Conservation (phyloP, 2,329 filamentous ascomycete species). For the Alternaria metachromatica region DNA sequence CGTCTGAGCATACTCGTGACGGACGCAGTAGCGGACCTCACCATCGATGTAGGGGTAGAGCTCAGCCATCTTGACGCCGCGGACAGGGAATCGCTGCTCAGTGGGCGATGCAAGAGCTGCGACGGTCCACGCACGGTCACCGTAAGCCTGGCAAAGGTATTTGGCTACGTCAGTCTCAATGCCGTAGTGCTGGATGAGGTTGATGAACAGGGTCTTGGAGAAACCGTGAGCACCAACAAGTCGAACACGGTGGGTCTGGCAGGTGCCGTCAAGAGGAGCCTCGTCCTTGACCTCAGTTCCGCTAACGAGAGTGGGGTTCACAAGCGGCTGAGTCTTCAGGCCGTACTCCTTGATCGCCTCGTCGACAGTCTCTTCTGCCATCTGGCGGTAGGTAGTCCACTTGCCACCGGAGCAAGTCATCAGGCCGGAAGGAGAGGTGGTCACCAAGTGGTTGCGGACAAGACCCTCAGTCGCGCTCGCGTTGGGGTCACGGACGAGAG, state of each 20-base stretch:
- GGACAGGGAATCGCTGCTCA: slow-evolving; percentile 78
- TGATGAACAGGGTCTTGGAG: slow-evolving; percentile 92
- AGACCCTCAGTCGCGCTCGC: slow-evolving; percentile 85
- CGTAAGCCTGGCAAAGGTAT: slow-evolving; percentile 86
- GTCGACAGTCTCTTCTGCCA: slow-evolving; percentile 90
- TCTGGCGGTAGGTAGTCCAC: slow-evolving; percentile 92
- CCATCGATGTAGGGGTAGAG: slow-evolving; percentile 93
- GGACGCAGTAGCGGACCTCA: slow-evolving; percentile 85
- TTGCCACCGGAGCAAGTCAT: slow-evolving; percentile 88
- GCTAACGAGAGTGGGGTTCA: slow-evolving; percentile 70
- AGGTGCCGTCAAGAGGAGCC: slow-evolving; percentile 73
- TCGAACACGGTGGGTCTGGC: slow-evolving; percentile 83
- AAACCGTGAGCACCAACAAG: slow-evolving; percentile 85
- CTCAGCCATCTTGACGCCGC: slow-evolving; percentile 78
- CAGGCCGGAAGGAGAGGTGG: slow-evolving; percentile 78
- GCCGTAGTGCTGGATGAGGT: slow-evolving; percentile 90
- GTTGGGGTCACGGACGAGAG: slow-evolving; percentile 84
- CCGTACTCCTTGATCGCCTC: slow-evolving; percentile 74
- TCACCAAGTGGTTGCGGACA: slow-evolving; percentile 84
- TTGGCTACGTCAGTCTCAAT: slow-evolving; percentile 91
- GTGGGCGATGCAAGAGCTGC: slow-evolving; percentile 80
- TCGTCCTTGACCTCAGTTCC: slow-evolving; percentile 77
- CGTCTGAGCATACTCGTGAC: slow-evolving; percentile 90
- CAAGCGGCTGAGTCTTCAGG: slow-evolving; percentile 64
- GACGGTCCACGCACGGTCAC: slow-evolving; percentile 91